Evolutionary conservation across 164 flowering plant genomes (phyloP).

Genomic region (Taxillus chinensis): DNA sequence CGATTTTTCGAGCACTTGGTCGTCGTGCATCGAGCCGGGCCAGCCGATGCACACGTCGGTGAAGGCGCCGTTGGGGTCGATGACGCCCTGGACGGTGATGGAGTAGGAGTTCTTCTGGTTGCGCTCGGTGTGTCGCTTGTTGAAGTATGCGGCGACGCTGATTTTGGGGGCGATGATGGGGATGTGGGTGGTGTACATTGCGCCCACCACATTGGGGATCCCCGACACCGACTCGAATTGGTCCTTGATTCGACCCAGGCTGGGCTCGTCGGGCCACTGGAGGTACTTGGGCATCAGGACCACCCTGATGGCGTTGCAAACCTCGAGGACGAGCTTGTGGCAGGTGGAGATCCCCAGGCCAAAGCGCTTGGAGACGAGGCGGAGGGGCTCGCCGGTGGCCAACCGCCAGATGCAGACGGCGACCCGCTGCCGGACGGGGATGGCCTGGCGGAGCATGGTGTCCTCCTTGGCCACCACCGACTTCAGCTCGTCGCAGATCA

Average conservation of each 20-base stretch:
- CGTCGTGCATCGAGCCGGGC: slow-evolving; percentile 3
- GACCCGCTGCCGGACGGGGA: slow-evolving; percentile 55
- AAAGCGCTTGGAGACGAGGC: slow-evolving; percentile 48
- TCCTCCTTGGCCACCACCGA: slow-evolving; percentile 38
- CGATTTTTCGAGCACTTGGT: slow-evolving; percentile 1
- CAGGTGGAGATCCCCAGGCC: slow-evolving; percentile 39
- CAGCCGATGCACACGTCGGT: slow-evolving; percentile 4
- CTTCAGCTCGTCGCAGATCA: slow-evolving; percentile 42
- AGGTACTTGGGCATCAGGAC: slow-evolving; percentile 3
- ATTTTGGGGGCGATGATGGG: slow-evolving; percentile 1
- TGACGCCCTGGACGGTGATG: slow-evolving; percentile 1
- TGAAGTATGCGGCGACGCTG: slow-evolving; percentile 3
- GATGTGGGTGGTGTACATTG: slow-evolving; percentile 4
- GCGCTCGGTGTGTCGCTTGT: slow-evolving; percentile 3
- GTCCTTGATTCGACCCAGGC: not conserved
- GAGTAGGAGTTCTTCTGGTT: slow-evolving; percentile 5
- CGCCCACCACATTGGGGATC: not conserved
- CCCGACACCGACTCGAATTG: not conserved
- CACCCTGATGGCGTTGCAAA: not conserved
- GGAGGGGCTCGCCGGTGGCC: slow-evolving; percentile 60
- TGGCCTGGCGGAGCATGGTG: slow-evolving; percentile 43
- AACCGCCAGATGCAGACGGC: slow-evolving; percentile 65
- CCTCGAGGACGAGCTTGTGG: slow-evolving; percentile 8
- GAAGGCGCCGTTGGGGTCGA: slow-evolving; percentile 1
- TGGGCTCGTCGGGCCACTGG: not conserved